Evolutionary conservation across 129 eudicot genomes (phyloP), one percentile per base, ranked within the genome.

Genomic region (Solidago caesia): DNA sequence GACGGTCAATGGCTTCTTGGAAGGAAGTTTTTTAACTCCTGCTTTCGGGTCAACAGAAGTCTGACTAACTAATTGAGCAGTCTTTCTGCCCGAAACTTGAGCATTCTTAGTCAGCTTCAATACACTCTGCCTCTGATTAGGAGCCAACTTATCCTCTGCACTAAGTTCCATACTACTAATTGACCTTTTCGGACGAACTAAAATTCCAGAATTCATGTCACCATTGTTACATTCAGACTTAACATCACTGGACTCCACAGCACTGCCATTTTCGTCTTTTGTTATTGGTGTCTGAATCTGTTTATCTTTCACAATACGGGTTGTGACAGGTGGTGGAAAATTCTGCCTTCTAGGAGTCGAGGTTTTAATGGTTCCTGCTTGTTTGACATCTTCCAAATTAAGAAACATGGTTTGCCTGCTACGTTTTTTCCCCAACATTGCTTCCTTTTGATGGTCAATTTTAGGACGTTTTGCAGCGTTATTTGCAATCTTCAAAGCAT

Each of bases 341-440:
- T 75, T 89, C 76, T 88, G 99, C 75, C 97, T 85, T 84, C 81
- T 85, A 5, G 99, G 96, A 27, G 89, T 87, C 12, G 97, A 84
- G 64, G 90, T 85, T 83, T 94, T 94, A 60, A 81, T 70, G 52
- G 87, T 57, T 33, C 91, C 97, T 44, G 82, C 98, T 85, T 92
- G 96, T 73, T 89, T 92, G 8, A 89, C 92, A 79, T 91, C 99
- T 83, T 94, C 97, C 69, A 94, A 77, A 79, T 94, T 91, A 68
- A 94, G 90, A 81, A 88, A 94, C 99, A 94, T 87, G 14, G 99
- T 94, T 80, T 91, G 96, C 78, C 99, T 81, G 53, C 82, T 90
- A 44, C 99, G 93, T 73, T 94, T 94, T 79, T 91, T 94, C 26
- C 99, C 99, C 49, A 94, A 82, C 96, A 88, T 88, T 48, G 89